Evolutionary conservation across 1,284 basidiomycete species (phyloP).

Genomic region (Anthracocystis setariae): DNA sequence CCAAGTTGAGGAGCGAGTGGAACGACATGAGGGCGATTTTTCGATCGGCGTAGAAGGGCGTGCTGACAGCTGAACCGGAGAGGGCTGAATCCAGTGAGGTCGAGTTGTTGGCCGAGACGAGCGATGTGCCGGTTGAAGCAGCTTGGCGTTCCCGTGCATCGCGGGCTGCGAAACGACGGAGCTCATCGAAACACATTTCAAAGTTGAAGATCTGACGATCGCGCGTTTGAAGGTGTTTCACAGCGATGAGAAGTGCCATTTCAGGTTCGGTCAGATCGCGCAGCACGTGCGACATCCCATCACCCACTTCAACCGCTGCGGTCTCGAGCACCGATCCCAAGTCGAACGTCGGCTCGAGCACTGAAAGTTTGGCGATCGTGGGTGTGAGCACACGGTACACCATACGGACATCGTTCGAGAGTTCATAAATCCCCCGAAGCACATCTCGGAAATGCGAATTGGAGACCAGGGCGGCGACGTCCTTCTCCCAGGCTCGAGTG

Average conservation of each 20-base stretch:
- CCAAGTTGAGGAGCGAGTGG: conserved; percentile 28
- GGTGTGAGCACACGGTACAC: conserved; percentile 35
- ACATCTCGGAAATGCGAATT: conserved; percentile 25
- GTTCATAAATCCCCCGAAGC: conserved; percentile 45
- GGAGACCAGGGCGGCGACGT: conserved; percentile 28
- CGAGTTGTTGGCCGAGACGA: background rate
- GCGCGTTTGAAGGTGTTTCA: conserved; percentile 60
- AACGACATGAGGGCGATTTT: conserved; percentile 43
- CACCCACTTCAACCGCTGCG: conserved; percentile 17
- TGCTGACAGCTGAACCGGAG: conserved; percentile 12
- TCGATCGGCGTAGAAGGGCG: conserved; percentile 33
- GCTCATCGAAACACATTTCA: conserved; percentile 62
- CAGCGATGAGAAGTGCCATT: conserved; percentile 58
- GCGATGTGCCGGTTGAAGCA: background rate
- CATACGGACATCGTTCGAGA: conserved; percentile 51
- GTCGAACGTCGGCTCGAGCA: conserved; percentile 10
- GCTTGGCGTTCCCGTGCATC: conserved; percentile 32
- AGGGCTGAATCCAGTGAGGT: background rate
- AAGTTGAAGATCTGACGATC: conserved; percentile 64
- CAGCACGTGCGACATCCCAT: conserved; percentile 23
- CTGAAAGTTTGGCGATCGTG: conserved; percentile 12
- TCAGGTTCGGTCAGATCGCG: conserved; percentile 56
- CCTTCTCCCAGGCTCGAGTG: conserved; percentile 26
- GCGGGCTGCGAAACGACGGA: conserved; percentile 48
- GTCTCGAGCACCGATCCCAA: conserved; percentile 18